phyloP scores from a whole-genome alignment of 2,329 filamentous ascomycete genomes.

The Botryotinia calthae region DNA sequence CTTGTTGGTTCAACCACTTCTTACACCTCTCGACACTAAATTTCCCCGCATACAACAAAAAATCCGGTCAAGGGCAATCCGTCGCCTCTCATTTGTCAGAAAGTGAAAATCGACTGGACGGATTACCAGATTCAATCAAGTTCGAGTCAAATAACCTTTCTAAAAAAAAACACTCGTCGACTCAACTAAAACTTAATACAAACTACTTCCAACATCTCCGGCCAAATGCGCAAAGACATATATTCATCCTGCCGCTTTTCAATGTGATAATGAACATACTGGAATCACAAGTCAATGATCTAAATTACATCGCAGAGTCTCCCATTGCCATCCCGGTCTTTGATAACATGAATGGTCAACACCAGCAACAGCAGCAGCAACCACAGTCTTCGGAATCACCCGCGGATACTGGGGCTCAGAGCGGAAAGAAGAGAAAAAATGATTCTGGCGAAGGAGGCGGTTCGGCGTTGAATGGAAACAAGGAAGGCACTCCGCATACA shows the following conservation, averaged over 20 bases:
- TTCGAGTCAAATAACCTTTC: background rate
- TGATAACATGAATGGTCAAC: slow-evolving; percentile 33
- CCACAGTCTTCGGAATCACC: slow-evolving; percentile 36
- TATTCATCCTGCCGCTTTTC: background rate
- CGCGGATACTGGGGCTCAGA: slow-evolving; percentile 31
- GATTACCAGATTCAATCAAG: background rate
- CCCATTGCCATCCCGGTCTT: slow-evolving; percentile 29
- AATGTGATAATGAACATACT: slow-evolving; percentile 40
- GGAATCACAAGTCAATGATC: slow-evolving; percentile 37
- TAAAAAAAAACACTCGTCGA: background rate
- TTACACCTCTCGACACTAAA: background rate
- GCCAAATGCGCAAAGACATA: background rate
- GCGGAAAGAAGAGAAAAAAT: slow-evolving; percentile 38
- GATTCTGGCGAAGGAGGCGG: slow-evolving; percentile 25
- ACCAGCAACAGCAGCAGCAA: background rate
- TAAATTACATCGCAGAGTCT: slow-evolving; percentile 37
- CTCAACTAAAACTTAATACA: background rate
- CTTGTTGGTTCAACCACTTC: background rate
- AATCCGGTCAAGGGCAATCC: background rate
- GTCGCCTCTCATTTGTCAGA: background rate
- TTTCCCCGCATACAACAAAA: background rate
- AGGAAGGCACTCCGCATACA: slow-evolving; percentile 31
- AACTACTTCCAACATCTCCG: background rate
- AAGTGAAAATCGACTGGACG: background rate
- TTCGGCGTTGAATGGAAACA: slow-evolving; percentile 19